Evolutionary conservation across 108 stramenopile species (phyloP).

Genomic region (Fistulifera solaris): DNA sequence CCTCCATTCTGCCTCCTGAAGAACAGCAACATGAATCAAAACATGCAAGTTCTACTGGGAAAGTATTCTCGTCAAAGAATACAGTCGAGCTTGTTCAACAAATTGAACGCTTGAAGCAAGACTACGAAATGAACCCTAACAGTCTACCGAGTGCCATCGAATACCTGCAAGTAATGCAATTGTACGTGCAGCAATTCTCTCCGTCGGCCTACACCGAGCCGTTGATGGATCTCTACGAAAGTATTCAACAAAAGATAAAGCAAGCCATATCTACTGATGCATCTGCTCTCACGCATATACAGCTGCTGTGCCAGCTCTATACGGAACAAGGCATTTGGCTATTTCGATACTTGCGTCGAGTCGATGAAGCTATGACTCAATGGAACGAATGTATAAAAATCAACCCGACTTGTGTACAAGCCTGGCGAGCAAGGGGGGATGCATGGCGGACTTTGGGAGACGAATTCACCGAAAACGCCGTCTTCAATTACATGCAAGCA

Average conservation of each 20-base stretch:
- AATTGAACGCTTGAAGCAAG: neutral
- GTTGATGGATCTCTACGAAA: slow-evolving; percentile 2
- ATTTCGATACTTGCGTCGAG: slow-evolving; percentile 73
- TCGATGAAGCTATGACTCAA: slow-evolving; percentile 49
- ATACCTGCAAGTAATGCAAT: slow-evolving; percentile 48
- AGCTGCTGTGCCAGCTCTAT: slow-evolving; percentile 39
- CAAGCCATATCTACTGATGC: slow-evolving; percentile 30
- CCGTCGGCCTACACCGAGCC: slow-evolving; percentile 11
- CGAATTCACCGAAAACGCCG: slow-evolving; percentile 48
- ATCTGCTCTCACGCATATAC: slow-evolving; percentile 42
- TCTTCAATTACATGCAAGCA: slow-evolving; percentile 33
- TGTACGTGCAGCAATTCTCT: slow-evolving; percentile 45
- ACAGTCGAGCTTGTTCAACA: neutral
- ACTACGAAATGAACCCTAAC: slow-evolving; percentile 12
- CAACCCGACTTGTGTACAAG: slow-evolving; percentile 52
- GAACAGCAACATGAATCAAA: no score
- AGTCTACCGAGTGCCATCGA: slow-evolving; percentile 27
- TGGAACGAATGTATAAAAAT: slow-evolving; percentile 44
- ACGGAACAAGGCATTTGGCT: slow-evolving; percentile 42
- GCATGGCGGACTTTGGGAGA: slow-evolving; percentile 56
- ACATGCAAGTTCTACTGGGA: no score
- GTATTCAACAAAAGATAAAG: slow-evolving; percentile 40
- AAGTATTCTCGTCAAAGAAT: no score
- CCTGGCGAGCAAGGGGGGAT: slow-evolving; percentile 43
- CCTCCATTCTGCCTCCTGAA: no score